Base-by-base conservation (phyloP, 2,329 filamentous ascomycete genomes). In the Aspergillus tamarii region DNA sequence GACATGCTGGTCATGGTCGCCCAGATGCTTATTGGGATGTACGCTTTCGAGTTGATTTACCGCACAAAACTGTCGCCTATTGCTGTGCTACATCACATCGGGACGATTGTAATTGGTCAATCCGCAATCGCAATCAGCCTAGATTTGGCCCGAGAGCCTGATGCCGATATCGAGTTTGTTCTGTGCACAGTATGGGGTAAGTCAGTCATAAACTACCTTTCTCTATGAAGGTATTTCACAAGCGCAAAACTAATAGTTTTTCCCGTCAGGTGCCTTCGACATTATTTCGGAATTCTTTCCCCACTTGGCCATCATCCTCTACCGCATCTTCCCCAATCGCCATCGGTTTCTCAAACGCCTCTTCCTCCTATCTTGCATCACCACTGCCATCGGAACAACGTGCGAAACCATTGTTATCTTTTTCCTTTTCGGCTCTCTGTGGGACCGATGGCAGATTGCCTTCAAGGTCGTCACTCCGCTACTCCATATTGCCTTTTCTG, bases 281-380 rank as follows among this genome's bases (percentile, higher is more conserved):
- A 78, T 82, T 12, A 66, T 83, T 12, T 81, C 79, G 23, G 82
- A 83, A 67, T 79, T 83, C 64, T 78, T 81, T 66, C 81, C 81
- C 0, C 81, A 83, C 32, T 62, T 82, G 19, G 77, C 80, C 21
- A 82, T 83, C 58, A 79, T 83, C 41, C 71, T 82, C 4, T 82
- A 83, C 66, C 79, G 81, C 8, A 64, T 81, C 1, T 77, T 77
- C 61, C 77, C 78, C 3, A 65, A 68, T 1, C 70, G 74, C 2
- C 81, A 83, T 67, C 60, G 60, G 0, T 79, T 82, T 60, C 77
- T 83, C 30, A 68, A 67, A 26, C 75, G 73, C 9, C 68, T 83
- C 26, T 82, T 83, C 62, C 67, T 73, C 21, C 53, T 74, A 0
- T 76, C 78, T 0, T 76, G 72, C 34, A 67, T 80, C 56, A 76